Percentiles rank a stretch among this genome's conserved stretches.
Evolutionary conservation across 176 grass and related monocot species (phyloP).

Genomic region (Aegilops longissima): DNA sequence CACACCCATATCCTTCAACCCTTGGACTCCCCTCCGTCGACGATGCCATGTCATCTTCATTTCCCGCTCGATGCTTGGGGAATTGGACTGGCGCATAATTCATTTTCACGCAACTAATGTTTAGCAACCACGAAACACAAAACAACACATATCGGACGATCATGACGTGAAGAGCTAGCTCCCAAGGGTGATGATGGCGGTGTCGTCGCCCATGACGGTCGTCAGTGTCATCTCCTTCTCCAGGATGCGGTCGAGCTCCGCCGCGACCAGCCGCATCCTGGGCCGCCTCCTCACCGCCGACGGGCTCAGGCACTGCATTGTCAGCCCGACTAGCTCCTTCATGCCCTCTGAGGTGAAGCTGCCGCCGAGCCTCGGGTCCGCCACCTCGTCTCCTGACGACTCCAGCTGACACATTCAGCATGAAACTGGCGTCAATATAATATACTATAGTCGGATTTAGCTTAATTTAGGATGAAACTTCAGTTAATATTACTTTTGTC

Average conservation of each 20-base stretch:
- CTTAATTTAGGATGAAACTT: too few relatives aligned
- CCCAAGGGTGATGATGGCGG: conserved; percentile 86
- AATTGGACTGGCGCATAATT: neutral
- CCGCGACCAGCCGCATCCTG: conserved; percentile 60
- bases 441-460: neutral
- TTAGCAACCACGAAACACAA: neutral
- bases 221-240: conserved; percentile 95
- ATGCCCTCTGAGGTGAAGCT: conserved; percentile 93
- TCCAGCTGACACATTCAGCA: conserved; percentile 48
- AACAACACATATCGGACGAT: neutral
- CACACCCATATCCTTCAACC: neutral
- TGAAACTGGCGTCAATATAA: neutral
- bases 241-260: conserved; percentile 78
- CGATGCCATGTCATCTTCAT: neutral
- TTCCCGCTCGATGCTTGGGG: neutral
- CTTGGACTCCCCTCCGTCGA: neutral
- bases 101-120: neutral
- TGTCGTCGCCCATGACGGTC: conserved; percentile 92
- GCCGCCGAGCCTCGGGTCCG: conserved; percentile 56
- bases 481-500: too few relatives aligned
- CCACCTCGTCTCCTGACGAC: conserved; percentile 44
- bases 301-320: conserved; percentile 62
- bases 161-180: conserved; percentile 89
- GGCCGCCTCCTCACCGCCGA: conserved; percentile 57
- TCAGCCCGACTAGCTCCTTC: conserved; percentile 58